Evolutionary conservation across 192 early-diverging fungal species (phyloP).

Genomic region (Linnemannia hyalina): DNA sequence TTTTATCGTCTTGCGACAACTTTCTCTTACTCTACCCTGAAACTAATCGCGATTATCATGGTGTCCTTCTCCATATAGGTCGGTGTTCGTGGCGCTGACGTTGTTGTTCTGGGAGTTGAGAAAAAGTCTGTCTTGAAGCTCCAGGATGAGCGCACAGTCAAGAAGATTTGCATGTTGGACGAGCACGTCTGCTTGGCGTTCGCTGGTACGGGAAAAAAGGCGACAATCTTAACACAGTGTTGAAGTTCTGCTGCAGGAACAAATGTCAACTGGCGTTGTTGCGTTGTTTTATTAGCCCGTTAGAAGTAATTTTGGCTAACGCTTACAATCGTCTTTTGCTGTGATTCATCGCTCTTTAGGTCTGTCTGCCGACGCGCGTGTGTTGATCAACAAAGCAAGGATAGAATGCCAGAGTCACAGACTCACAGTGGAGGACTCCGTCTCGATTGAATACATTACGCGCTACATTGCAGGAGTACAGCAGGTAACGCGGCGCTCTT

Average conservation of each 20-base stretch:
- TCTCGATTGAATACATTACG: constrained; percentile 97
- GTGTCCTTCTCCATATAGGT: constrained; percentile 70
- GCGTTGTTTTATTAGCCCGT: neutral
- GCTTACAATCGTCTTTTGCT: neutral
- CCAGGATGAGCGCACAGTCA: constrained; percentile 96
- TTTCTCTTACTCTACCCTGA: neutral
- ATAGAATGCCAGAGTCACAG: constrained; percentile 98
- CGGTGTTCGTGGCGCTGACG: constrained; percentile 92
- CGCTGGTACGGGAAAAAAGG: constrained; percentile 72
- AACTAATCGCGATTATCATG: neutral
- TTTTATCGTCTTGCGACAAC: neutral
- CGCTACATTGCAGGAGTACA: constrained; percentile 96
- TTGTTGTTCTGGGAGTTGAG: constrained; percentile 96
- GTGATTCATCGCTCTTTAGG: constrained; percentile 59
- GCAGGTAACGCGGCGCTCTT: constrained; percentile 70
- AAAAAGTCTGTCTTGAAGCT: constrained; percentile 96
- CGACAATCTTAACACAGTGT: neutral
- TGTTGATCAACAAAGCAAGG: constrained; percentile 96
- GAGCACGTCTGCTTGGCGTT: constrained; percentile 97
- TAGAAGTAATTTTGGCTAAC: neutral
- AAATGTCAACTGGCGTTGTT: neutral
- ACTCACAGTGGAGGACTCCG: constrained; percentile 97
- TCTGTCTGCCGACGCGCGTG: constrained; percentile 95
- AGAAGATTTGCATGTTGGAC: constrained; percentile 97
- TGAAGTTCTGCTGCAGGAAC: neutral